These are phyloP conservation scores for Saprolegnia diclina DNA, from an alignment of 352 stramenopile species.

Conservation along the genomic window DNA sequence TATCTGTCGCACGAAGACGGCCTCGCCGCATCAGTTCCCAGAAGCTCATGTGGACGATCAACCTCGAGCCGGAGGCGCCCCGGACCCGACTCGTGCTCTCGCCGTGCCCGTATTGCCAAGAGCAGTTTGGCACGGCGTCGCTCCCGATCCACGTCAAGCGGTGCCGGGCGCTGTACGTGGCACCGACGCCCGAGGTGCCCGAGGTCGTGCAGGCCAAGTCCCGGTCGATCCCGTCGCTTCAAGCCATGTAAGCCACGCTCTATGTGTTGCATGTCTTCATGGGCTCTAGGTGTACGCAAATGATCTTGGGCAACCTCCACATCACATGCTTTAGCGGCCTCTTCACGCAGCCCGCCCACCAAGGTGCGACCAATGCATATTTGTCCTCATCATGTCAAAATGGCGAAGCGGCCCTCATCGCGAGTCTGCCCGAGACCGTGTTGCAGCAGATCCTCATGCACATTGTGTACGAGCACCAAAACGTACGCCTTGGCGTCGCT, in stretches of 20 bases:
- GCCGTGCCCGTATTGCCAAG: conserved; percentile 17
- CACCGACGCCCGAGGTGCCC: neutral
- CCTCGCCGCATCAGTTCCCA: too few species aligned
- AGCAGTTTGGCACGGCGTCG: conserved; percentile 23
- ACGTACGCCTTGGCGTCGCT: neutral
- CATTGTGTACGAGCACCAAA: conserved; percentile 20
- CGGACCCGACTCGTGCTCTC: neutral
- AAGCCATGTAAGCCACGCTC: conserved; percentile 1
- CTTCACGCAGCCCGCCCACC: conserved; percentile 17
- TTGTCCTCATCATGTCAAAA: too few species aligned
- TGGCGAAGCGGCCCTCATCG: conserved; percentile 23
- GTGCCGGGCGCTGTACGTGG: conserved; percentile 5
- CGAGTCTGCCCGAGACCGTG: conserved; percentile 13
- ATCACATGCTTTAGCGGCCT: conserved; percentile 23
- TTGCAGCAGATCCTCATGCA: conserved; percentile 24
- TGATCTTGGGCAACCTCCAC: conserved; percentile 22
- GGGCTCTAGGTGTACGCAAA: conserved; percentile 17
- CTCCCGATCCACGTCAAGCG: conserved; percentile 18
- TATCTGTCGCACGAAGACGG: neutral
- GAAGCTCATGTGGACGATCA: conserved; percentile 15
- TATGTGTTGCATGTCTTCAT: neutral
- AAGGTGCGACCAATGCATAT: too few species aligned
- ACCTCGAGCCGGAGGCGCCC: neutral
- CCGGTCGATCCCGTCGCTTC: conserved; percentile 2
- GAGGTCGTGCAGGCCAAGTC: neutral